Evolutionary conservation across 768 basidiomycete species (phyloP), one percentile per base, ranked within the genome.

Genomic region (Boletus subparvulus): DNA sequence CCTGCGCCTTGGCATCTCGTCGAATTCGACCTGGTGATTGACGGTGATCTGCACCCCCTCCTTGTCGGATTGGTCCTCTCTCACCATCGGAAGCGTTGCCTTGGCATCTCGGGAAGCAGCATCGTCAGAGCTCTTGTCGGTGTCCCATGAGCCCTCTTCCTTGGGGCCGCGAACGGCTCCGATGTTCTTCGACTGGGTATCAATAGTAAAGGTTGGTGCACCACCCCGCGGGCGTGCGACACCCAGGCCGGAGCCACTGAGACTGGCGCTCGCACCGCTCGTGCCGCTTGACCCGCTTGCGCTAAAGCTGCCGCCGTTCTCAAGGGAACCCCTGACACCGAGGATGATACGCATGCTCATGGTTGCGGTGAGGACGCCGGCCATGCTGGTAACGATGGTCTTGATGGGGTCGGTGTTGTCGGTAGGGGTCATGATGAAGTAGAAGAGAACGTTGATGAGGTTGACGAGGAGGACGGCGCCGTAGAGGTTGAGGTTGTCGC

Each of bases 281-380:
- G 69, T 70, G 19, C 70, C 68, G 50, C 63, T 66, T 6, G 79
- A 74, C 28, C 73, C 80, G 52, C 80, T 79, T n/a, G 80, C 71
- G 16, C 83, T 81, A 68, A 91, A 92, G 44, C 79, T 77, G 21
- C 91, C 91, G 41, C 91, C 91, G 41, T 80, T 71, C 24, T 75
- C 79, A 69, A 92, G 88, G 26, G 83, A 70, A n/a, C 90, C 91
- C 52, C 88, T 85, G 49, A 93, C 86, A 59, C 83, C 81, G 64
- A 94, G 87, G 61, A 94, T 79, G 77, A 94, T 91, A 62, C 91
- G 90, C 66, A 92, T 85, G 33, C 85, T 83, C 92, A 93, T 93
- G 17, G 91, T 90, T 40, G 89, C 86, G 30, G 92, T 93, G 57
- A 93, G 83, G 35, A 92, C 90, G 11, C 88, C 90, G 2, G 92